Conservation (phyloP, 192 early-diverging fungal genomes). For the Helicostylum pulchrum region DNA sequence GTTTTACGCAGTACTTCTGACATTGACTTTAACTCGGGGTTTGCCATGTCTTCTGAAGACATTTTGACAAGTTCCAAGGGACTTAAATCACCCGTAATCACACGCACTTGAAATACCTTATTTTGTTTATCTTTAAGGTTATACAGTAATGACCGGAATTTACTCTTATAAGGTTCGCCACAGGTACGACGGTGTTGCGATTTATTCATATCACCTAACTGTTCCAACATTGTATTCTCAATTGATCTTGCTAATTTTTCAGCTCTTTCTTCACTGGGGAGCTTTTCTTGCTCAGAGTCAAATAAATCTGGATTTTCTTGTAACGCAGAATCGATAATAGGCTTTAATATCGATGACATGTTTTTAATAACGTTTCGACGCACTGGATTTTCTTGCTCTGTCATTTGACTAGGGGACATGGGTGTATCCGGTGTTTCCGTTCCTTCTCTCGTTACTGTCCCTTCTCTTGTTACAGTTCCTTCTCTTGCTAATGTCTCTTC, state of each 20-base stretch:
- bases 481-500: neutral
- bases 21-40: conserved; percentile 63
- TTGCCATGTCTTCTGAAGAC: conserved; percentile 87
- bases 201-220: conserved; percentile 34
- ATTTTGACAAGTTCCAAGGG: conserved; percentile 70
- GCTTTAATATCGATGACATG: conserved; percentile 35
- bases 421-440: conserved; percentile 11
- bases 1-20: conserved; percentile 53
- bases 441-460: no score
- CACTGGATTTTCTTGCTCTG: conserved; percentile 38
- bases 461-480: neutral
- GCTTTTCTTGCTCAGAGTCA: conserved; percentile 10
- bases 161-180: conserved; percentile 68
- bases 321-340: conserved; percentile 16
- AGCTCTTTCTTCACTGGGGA: conserved; percentile 28
- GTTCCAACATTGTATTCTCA: conserved; percentile 48
- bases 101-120: conserved; percentile 57
- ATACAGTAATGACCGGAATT: conserved; percentile 73
- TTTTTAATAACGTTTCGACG: conserved; percentile 48
- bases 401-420: conserved; percentile 14
- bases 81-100: conserved; percentile 63
- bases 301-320: conserved; percentile 25
- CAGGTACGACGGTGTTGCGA: conserved; percentile 21
- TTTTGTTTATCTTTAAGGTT: conserved; percentile 84
- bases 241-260: conserved; percentile 39